phyloP scores from a whole-genome alignment of 345 rosid species.

The Stellera chamaejasme region DNA sequence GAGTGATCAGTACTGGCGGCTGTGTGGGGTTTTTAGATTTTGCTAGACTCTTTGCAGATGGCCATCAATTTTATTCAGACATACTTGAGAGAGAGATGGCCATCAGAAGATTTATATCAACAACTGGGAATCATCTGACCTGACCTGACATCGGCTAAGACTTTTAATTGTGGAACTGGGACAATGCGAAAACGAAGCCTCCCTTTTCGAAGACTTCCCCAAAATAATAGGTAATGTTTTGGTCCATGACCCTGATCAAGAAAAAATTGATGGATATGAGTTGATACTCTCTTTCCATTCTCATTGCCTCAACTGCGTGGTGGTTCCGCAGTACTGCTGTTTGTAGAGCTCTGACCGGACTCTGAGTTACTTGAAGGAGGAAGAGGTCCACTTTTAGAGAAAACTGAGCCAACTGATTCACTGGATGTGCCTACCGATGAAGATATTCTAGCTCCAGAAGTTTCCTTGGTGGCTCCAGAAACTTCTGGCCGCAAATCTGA shows the following conservation, averaged over 20 bases:
- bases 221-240: conserved; percentile 18
- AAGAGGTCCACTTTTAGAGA: conserved; percentile 26
- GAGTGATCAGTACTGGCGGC: conserved; percentile 18
- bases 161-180: conserved; percentile 27
- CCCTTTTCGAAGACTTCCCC: conserved; percentile 25
- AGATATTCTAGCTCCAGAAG: conserved; percentile 27
- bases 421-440: conserved; percentile 31
- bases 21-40: conserved; percentile 17
- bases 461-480: conserved; percentile 38
- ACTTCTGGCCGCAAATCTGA: conserved; percentile 48
- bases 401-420: conserved; percentile 31
- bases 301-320: conserved; percentile 24
- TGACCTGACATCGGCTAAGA: conserved; percentile 28
- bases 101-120: conserved; percentile 23
- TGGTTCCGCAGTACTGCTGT: conserved; percentile 15
- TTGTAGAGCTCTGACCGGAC: conserved; percentile 35
- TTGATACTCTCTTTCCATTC: conserved; percentile 14
- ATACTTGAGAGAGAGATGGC: conserved; percentile 19
- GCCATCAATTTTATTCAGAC: conserved; percentile 32
- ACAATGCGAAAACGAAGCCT: conserved; percentile 26
- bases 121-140: conserved; percentile 14
- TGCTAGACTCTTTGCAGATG: conserved; percentile 4
- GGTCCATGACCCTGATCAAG: conserved; percentile 28
- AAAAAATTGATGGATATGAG: conserved; percentile 8
- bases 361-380: conserved; percentile 28